phyloP scores from a whole-genome alignment of 768 basidiomycete species.

The Pulveroboletus sp. region DNA sequence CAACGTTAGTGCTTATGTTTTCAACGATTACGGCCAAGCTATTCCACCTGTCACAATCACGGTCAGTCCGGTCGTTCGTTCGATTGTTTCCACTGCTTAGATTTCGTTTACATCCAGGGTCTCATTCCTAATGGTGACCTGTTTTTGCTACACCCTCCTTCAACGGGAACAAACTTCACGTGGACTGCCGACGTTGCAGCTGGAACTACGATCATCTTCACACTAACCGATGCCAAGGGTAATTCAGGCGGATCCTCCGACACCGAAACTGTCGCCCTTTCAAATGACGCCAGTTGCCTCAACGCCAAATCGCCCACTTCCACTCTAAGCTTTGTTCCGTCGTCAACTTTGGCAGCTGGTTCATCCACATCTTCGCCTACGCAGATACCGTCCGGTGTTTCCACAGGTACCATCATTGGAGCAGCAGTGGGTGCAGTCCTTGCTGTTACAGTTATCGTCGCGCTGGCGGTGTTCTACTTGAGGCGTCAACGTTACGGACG shows the following conservation, averaged over 20 bases:
- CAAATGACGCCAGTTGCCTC: constrained; percentile 49
- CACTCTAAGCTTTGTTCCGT: constrained; percentile 29
- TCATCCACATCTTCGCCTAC: constrained; percentile 18
- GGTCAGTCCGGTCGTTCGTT: constrained; percentile 31
- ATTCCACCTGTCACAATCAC: constrained; percentile 50
- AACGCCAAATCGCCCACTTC: constrained; percentile 50
- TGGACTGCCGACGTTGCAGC: constrained; percentile 57
- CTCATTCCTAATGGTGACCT: constrained; percentile 59
- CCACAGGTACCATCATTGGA: constrained; percentile 46
- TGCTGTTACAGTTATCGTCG: constrained; percentile 48
- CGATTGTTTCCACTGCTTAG: background rate
- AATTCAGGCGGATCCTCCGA: constrained; percentile 59
- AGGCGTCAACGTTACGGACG: constrained; percentile 23
- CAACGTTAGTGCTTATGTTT: constrained; percentile 39
- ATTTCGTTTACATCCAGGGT: constrained; percentile 35
- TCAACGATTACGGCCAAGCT: constrained; percentile 43
- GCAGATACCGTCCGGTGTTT: constrained; percentile 24
- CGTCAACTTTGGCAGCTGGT: constrained; percentile 16
- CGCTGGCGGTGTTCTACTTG: constrained; percentile 50
- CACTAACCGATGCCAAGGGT: constrained; percentile 48
- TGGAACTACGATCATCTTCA: constrained; percentile 55
- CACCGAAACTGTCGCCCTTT: constrained; percentile 41
- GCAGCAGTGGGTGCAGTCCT: constrained; percentile 47
- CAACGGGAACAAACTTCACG: constrained; percentile 33
- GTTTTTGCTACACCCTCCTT: constrained; percentile 41